These are phyloP conservation scores for Amauroascus niger DNA, from an alignment of 2,329 filamentous ascomycete species.

Conservation along the genomic window DNA sequence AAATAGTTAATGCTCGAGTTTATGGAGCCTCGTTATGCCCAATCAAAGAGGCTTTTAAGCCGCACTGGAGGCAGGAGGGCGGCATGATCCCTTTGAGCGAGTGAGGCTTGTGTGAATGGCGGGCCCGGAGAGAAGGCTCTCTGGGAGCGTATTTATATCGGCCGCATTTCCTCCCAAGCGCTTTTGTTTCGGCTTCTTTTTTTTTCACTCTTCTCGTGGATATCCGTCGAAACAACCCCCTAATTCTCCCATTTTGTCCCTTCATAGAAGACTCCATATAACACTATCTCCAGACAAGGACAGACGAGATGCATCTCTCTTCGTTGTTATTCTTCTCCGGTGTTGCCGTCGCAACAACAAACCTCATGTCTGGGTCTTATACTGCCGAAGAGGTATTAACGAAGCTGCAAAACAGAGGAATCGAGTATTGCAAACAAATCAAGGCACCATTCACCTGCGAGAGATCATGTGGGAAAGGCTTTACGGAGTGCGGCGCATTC, in stretches of 20 bases:
- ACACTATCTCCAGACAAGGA: background rate
- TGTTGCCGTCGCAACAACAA: background rate
- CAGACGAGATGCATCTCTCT: slow-evolving; percentile 8
- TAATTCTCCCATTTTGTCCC: too few species aligned
- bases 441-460: slow-evolving; percentile 7
- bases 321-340: slow-evolving; percentile 5
- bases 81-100: background rate
- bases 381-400: background rate
- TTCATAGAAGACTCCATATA: too few species aligned
- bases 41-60: slow-evolving; percentile 7
- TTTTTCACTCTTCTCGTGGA: too few species aligned
- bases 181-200: background rate
- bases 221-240: too few species aligned
- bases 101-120: background rate
- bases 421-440: slow-evolving; percentile 7
- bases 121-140: background rate
- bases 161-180: background rate
- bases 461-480: slow-evolving; percentile 9
- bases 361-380: background rate
- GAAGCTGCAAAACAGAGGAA: background rate
- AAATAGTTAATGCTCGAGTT: slow-evolving; percentile 4
- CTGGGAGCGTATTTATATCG: background rate
- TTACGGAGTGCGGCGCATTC: slow-evolving; percentile 2
- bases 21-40: background rate
- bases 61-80: slow-evolving; percentile 1